Base-by-base conservation (phyloP, 1,284 basidiomycete species). In the Papiliotrema nemorosa region DNA sequence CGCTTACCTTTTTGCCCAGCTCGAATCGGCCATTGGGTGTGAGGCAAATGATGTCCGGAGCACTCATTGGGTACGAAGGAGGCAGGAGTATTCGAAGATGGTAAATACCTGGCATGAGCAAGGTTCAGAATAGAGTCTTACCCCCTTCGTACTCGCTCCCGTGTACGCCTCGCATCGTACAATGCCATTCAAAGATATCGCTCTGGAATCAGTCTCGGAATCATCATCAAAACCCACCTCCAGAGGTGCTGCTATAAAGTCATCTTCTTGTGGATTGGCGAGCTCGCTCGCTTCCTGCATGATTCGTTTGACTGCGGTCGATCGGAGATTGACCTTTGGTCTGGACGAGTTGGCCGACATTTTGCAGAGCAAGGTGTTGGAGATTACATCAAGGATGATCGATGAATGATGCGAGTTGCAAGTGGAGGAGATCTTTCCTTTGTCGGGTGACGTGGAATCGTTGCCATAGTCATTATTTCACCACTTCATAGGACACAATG, bases 21-120 rank as follows among this genome's bases (percentile, higher is more conserved):
- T 97, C 92, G 70, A 96, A 97, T 36, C 93, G 82, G 16, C 93
- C 93, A 65, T 90, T 96, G 3, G 93, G 93, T 6, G 93, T 97
- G 45, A 97, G 82, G 76, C 97, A 82, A 82, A 94, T 87, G 64
- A 97, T 84, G 44, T 90, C 88, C 14, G 93, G 93, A 16, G 93
- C 90, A 53, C 88, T 83, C 76, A 97, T 94, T 27, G 93, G 93
- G 67, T 96, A 97, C 76, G 90, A 89, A 43, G 90, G 83, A 3
- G 93, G 93, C 6, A 97, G 78, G 20, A 90, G 73, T 66, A 97
- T 90, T 48, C 92, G 84, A 65, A 94, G 86, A 75, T 97, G 92
- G 75, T 97, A 97, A 14, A 78, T 63, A 0, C 78, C 78, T 64
- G 57, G 27, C 4, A 16, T 25, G 3, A 27, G 36, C 13, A 5